These are phyloP conservation scores for Nitzschia sp. DNA, from an alignment of 108 stramenopile species.

Conservation along the genomic window DNA sequence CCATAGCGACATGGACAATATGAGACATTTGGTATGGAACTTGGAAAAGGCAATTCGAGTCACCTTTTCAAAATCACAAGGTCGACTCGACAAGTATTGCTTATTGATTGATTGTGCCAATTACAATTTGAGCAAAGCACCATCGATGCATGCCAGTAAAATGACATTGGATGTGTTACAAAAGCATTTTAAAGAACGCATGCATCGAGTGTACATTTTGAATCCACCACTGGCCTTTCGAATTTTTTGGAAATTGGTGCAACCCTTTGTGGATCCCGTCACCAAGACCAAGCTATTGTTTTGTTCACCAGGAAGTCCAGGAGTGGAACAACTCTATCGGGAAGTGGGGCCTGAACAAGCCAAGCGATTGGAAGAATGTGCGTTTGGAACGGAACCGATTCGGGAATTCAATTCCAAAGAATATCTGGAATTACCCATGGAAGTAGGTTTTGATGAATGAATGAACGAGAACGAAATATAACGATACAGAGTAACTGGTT, in stretches of 20 bases:
- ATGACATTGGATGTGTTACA: slow-evolving; percentile 85
- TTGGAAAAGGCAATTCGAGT: slow-evolving; percentile 86
- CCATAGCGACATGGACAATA: slow-evolving; percentile 68
- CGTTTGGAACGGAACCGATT: slow-evolving; percentile 48
- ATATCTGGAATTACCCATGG: slow-evolving; percentile 65
- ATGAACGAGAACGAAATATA: too few relatives aligned
- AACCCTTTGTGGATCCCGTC: slow-evolving; percentile 83
- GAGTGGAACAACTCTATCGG: slow-evolving; percentile 42
- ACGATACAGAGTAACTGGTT: too few relatives aligned
- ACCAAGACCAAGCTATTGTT: slow-evolving; percentile 89
- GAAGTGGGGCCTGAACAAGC: slow-evolving; percentile 29
- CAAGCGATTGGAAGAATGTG: slow-evolving; percentile 50
- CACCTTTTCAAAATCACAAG: slow-evolving; percentile 29
- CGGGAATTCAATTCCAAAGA: slow-evolving; percentile 66
- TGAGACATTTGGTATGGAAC: slow-evolving; percentile 88
- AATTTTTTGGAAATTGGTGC: slow-evolving; percentile 81
- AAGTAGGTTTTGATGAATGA: slow-evolving; percentile 67
- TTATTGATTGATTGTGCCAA: slow-evolving; percentile 87
- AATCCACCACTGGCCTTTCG: slow-evolving; percentile 86
- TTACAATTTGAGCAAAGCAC: slow-evolving; percentile 68
- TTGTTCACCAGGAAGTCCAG: slow-evolving; percentile 43
- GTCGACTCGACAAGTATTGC: slow-evolving; percentile 68
- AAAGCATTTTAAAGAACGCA: slow-evolving; percentile 85
- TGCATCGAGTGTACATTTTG: slow-evolving; percentile 75
- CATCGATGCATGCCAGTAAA: slow-evolving; percentile 67